These are phyloP conservation scores for Fusarium nygamai DNA, from an alignment of 2,329 filamentous ascomycete species.

Conservation along the genomic window DNA sequence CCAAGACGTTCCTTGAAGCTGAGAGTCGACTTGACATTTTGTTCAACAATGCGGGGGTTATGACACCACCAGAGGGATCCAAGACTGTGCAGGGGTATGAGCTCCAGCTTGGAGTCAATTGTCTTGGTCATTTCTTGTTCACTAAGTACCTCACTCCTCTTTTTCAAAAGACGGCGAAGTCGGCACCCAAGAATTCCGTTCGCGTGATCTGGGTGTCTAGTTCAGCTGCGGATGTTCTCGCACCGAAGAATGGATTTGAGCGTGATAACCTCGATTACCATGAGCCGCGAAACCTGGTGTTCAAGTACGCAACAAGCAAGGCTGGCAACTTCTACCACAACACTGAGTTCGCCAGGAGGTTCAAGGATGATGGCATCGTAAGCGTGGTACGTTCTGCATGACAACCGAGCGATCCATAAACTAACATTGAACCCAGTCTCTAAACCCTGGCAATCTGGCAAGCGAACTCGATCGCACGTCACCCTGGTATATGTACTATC, in stretches of 20 bases:
- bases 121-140: slow-evolving; percentile 53
- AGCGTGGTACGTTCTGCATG: slow-evolving; percentile 27
- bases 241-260: slow-evolving; percentile 38
- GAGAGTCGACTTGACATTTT: slow-evolving; percentile 51
- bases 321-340: slow-evolving; percentile 46
- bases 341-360: slow-evolving; percentile 43
- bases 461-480: slow-evolving; percentile 41
- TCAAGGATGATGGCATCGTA: slow-evolving; percentile 43
- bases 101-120: slow-evolving; percentile 55
- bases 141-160: slow-evolving; percentile 52
- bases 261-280: slow-evolving; percentile 45
- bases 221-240: slow-evolving; percentile 42
- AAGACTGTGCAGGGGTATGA: slow-evolving; percentile 55
- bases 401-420: rapidly evolving
- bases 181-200: slow-evolving; percentile 45
- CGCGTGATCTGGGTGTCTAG: slow-evolving; percentile 48
- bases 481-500: slow-evolving; percentile 37
- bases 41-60: slow-evolving; percentile 59
- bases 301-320: slow-evolving; percentile 47
- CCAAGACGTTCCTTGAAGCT: slow-evolving; percentile 44
- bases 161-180: slow-evolving; percentile 48
- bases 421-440: slow-evolving; percentile 20
- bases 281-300: slow-evolving; percentile 29
- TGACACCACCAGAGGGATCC: slow-evolving; percentile 52
- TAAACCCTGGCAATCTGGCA: slow-evolving; percentile 39